Base-by-base conservation (phyloP, 2,329 filamentous ascomycete species). In the Mariannaea elegans region DNA sequence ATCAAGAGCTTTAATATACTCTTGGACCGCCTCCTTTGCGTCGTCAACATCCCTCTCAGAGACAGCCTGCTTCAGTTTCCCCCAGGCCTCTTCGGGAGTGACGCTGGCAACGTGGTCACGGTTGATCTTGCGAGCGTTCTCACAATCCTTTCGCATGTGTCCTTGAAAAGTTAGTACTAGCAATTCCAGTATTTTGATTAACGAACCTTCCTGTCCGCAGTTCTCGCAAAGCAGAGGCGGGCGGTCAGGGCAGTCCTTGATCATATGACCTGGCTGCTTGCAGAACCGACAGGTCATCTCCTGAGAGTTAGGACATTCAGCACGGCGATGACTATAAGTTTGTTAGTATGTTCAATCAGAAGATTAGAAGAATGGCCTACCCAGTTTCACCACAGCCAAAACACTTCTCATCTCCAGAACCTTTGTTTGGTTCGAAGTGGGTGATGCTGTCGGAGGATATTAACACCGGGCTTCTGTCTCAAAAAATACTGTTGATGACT, bases 191-290 rank as follows among this genome's bases (percentile, higher is more conserved):
- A 21, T 23, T 14, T 1, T 9, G 13, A 13, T 32, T 32, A 10
- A 67, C 76, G 64, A 71, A 87, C 88, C 87, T 68, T 86, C 82
- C 64, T 87, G 74, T 27, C 82, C 77, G 69, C 90, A 92, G 69
- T 89, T 88, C 48, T 80, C 80, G 75, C 89, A 91, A 8, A 81
- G 61, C 67, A 77, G 75, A 1, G 87, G 79, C 7, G 82, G 81
- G 62, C 84, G 85, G 2, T 82, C 75, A 1, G 89, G 88, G 64
- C 90, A 93, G 50, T 90, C 87, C 18, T 83, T 81, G 50, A 83
- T 78, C 67, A 85, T 76, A 66, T 87, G 84, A 5, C 83, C 84
- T 21, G 79, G 74, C 67, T 84, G 70, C 56, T 80, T 77, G 75
- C 84, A 87, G 62, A 76, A 80, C 31, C 73, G 74, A 63, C 81